These are phyloP conservation scores for Rutstroemia sp. DNA, from an alignment of 2,329 filamentous ascomycete species.

Conservation along the genomic window DNA sequence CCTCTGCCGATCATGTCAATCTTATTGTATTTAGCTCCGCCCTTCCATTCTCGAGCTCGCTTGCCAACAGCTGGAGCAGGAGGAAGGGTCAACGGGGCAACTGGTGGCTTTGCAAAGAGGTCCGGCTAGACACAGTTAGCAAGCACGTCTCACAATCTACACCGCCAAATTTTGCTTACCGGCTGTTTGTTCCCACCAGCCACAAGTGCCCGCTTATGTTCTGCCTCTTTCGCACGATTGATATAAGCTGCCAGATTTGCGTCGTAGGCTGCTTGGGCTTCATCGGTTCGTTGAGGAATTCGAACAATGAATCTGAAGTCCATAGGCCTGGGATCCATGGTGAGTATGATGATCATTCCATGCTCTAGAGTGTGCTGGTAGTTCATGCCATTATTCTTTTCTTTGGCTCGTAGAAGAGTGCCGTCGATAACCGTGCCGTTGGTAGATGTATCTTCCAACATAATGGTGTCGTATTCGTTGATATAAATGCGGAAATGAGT, in stretches of 20 bases:
- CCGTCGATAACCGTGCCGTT: slow-evolving; percentile 88
- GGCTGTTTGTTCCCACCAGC: slow-evolving; percentile 15
- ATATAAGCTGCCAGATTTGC: slow-evolving; percentile 46
- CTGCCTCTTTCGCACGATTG: slow-evolving; percentile 7
- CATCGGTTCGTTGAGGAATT: slow-evolving; percentile 67
- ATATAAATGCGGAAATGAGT: slow-evolving; percentile 93
- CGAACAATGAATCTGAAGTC: slow-evolving; percentile 73
- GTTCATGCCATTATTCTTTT: slow-evolving; percentile 35
- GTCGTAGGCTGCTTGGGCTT: slow-evolving; percentile 56
- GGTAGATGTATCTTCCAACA: slow-evolving; percentile 92
- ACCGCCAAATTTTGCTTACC: slow-evolving; percentile 13
- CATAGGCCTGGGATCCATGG: slow-evolving; percentile 33
- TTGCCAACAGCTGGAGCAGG: slow-evolving; percentile 17
- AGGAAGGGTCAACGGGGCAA: slow-evolving; percentile 13
- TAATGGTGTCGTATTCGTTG: slow-evolving; percentile 76
- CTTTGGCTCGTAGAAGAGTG: slow-evolving; percentile 51
- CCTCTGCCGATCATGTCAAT: slow-evolving; percentile 80
- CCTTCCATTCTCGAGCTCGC: slow-evolving; percentile 65
- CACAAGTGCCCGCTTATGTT: background rate
- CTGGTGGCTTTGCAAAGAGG: slow-evolving; percentile 25
- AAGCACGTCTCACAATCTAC: background rate
- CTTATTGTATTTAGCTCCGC: slow-evolving; percentile 77
- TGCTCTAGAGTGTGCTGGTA: slow-evolving; percentile 28
- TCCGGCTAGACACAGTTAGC: slow-evolving; percentile 21
- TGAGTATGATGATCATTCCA: slow-evolving; percentile 27